Base-by-base conservation (phyloP, 768 basidiomycete genomes). In the Amanita brunnescens region DNA sequence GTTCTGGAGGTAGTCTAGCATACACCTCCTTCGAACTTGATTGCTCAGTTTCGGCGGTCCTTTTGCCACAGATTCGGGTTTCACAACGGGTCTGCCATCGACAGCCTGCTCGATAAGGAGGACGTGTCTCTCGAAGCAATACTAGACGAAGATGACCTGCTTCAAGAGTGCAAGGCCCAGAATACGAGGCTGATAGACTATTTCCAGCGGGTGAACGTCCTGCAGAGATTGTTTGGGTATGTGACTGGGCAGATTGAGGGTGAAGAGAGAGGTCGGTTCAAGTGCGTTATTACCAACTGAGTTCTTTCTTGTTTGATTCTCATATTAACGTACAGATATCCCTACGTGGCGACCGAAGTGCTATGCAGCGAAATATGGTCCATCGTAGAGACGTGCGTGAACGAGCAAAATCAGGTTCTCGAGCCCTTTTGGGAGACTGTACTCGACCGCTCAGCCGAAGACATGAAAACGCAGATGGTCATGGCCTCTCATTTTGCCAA, bases 301-400 rank as follows among this genome's bases (percentile, higher is more conserved):
- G 51, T 24, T 30, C 34, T 33, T 13, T 26, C 32, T 53, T 10
- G 38, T 20, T 47, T 47, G 57, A 49, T 61, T 16, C 51, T 51
- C 49, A 49, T 35, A 16, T 34, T 29, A 26, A 21, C 39, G 26
- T 45, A 35, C 38, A 96, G 94, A 67, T 97, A 91, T 66, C 91
- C 94, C 1, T 87, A 90, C 61, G 81, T 93, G 18, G 87, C 91
- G 13, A 92, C 94, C 23, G 95, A 98, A 65, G 91, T 97, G 20
- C 78, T 98, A 30, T 94, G 92, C 69, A 88, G 90, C 66, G 93
- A 95, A 59, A 85, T 95, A 68, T 96, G 92, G 86, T 88, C 87
- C 18, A 90, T 97, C 61, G 83, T 92, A 43, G 91, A 93, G 67
- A 91, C 90, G 1, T 89, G 91, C 59, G 72, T 95, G 59, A 77